phyloP scores from a whole-genome alignment of 192 early-diverging fungal genomes.

The Oehlia diaphana region DNA sequence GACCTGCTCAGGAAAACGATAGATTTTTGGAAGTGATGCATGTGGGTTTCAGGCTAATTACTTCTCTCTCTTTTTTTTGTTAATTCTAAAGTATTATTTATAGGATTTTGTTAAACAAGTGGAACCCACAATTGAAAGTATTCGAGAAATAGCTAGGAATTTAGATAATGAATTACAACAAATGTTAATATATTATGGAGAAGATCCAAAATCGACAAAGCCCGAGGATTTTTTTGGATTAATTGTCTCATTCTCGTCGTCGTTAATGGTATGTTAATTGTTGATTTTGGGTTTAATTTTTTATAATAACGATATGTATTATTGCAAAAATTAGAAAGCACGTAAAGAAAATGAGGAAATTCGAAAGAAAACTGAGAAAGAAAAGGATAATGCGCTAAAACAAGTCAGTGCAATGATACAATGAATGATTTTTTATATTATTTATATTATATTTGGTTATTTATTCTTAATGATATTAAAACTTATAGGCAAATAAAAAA shows the following conservation, averaged over 20 bases:
- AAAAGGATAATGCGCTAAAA: not conserved
- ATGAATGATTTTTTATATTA: not conserved
- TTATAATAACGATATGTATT: not conserved
- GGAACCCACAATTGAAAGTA: constrained; percentile 46
- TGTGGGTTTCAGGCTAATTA: constrained; percentile 30
- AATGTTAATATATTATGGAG: constrained; percentile 54
- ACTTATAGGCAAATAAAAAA: constrained; percentile 26
- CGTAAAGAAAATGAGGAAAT: constrained; percentile 42
- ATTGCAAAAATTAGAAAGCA: constrained; percentile 28
- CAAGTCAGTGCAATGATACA: not conserved
- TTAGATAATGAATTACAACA: constrained; percentile 49
- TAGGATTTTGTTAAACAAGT: constrained; percentile 50
- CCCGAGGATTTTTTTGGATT: constrained; percentile 60
- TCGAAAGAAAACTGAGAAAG: constrained; percentile 26
- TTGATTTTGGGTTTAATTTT: not conserved
- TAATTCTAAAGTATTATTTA: not conserved
- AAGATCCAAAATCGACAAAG: constrained; percentile 50
- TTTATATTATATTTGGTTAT: not conserved
- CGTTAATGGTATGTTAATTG: constrained; percentile 43
- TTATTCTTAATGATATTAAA: not conserved
- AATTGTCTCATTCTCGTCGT: constrained; percentile 46
- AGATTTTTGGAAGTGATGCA: constrained; percentile 55
- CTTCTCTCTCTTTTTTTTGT: not conserved
- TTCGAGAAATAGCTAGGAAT: constrained; percentile 39
- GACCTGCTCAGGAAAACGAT: constrained; percentile 43